A percentile compares a stretch with the other conserved stretches of the same genome.
phyloP scores from a whole-genome alignment of 306 rosid genomes.

The Dryas octopetala region DNA sequence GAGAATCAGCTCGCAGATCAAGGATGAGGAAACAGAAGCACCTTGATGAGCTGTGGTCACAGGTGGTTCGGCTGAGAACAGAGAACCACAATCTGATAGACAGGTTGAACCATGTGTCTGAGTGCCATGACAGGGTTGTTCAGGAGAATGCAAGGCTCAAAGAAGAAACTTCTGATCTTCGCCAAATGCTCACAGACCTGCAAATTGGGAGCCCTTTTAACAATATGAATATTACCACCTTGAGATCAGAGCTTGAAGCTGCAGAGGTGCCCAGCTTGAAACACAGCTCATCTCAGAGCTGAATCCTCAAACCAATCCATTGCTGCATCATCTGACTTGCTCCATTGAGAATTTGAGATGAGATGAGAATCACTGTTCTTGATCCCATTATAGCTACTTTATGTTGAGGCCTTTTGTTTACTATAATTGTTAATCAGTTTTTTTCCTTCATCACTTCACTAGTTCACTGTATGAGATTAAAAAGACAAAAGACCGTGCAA shows the following conservation, averaged over 20 bases:
- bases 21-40: conserved; percentile 89
- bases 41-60: conserved; percentile 78
- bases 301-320: conserved; percentile 49
- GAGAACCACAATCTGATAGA: conserved; percentile 62
- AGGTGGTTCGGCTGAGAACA: conserved; percentile 62
- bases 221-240: conserved; percentile 17
- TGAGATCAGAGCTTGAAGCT: conserved; percentile 41
- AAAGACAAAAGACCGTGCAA: background rate
- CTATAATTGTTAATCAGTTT: conserved; percentile 29
- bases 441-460: background rate
- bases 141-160: conserved; percentile 64
- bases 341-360: conserved; percentile 30
- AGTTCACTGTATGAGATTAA: background rate
- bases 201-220: conserved; percentile 41
- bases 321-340: conserved; percentile 36
- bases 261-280: conserved; percentile 41
- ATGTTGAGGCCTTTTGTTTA: conserved; percentile 23
- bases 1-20: conserved; percentile 84
- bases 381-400: conserved; percentile 22
- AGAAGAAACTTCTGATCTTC: conserved; percentile 64
- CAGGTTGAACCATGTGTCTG: conserved; percentile 53
- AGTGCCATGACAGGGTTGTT: conserved; percentile 50
- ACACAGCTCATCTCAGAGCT: conserved; percentile 47
- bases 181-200: conserved; percentile 53
- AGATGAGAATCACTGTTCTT: conserved; percentile 27